Percentiles rank a stretch among this genome's conserved stretches.
These are phyloP conservation scores for Panaeolus cyanescens DNA, from an alignment of 768 basidiomycete genomes.

Conservation along the genomic window DNA sequence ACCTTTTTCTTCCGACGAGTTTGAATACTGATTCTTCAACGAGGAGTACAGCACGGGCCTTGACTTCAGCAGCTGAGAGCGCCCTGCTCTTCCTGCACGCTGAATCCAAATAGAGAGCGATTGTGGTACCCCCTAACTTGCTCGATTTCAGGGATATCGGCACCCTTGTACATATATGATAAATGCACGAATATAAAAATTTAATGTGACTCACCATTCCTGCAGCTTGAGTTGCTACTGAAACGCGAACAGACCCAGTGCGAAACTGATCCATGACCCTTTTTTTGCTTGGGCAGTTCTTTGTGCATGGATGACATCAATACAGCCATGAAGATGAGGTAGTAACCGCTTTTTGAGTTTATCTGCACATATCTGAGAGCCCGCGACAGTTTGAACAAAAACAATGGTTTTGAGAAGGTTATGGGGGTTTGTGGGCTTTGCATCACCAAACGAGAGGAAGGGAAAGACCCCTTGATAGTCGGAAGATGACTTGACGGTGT, in stretches of 20 bases:
- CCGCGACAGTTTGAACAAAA: constrained; percentile 19
- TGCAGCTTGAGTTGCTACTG: constrained; percentile 34
- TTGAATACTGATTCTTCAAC: constrained; percentile 27
- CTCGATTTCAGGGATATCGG: constrained; percentile 34
- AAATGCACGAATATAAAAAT: not conserved
- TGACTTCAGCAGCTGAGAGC: constrained; percentile 12
- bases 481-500: constrained; percentile 18
- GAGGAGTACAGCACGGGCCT: constrained; percentile 25
- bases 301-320: constrained; percentile 2
- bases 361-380: constrained; percentile 14
- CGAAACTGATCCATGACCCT: constrained; percentile 21
- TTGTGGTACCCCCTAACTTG: constrained; percentile 27
- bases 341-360: constrained; percentile 4
- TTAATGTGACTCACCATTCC: constrained; percentile 30
- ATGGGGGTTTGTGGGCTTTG: constrained; percentile 1
- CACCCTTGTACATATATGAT: constrained; percentile 23
- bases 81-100: constrained; percentile 26
- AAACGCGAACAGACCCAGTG: constrained; percentile 22
- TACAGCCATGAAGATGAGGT: not conserved
- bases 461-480: constrained; percentile 23
- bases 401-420: constrained; percentile 21
- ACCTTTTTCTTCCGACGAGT: not conserved
- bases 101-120: constrained; percentile 32
- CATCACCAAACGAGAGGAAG: constrained; percentile 5
- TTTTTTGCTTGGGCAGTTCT: not conserved